phyloP scores from a whole-genome alignment of 1,139 yeast species.

The Yamadazyma sp. region DNA sequence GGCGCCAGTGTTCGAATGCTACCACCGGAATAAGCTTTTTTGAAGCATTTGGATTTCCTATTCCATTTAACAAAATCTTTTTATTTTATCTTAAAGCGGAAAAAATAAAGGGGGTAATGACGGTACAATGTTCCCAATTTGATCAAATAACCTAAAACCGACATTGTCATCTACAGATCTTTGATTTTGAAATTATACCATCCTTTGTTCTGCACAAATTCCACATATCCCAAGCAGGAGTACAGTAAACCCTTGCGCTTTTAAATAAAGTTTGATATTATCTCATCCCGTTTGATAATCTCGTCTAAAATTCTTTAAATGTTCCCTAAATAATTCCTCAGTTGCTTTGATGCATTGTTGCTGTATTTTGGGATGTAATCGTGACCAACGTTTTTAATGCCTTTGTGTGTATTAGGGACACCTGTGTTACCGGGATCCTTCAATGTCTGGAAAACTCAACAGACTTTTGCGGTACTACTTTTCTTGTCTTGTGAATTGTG shows the following conservation, averaged over 20 bases:
- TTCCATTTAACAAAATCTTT: neutral
- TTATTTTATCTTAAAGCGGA: neutral
- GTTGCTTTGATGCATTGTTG: constrained; percentile 1
- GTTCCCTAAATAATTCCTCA: neutral
- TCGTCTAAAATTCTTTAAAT: constrained; percentile 1
- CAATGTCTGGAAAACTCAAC: too few relatives aligned
- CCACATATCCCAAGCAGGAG: neutral
- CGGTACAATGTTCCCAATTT: neutral
- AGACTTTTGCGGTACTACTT: too few relatives aligned
- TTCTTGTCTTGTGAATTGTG: too few relatives aligned
- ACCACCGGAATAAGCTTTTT: neutral
- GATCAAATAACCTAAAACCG: neutral
- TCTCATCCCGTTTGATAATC: neutral
- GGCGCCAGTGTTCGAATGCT: neutral
- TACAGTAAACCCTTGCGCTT: neutral
- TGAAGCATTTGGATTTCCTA: neutral
- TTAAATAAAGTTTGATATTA: neutral
- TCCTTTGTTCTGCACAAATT: neutral
- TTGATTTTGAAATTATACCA: neutral
- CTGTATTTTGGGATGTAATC: too few relatives aligned
- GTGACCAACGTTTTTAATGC: too few relatives aligned
- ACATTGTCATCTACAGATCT: neutral
- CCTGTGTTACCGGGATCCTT: too few relatives aligned
- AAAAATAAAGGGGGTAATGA: neutral
- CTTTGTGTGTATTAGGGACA: too few relatives aligned